Evolutionary conservation across 805 yeast species (phyloP).

Genomic region (Ascoidea asiatica): DNA sequence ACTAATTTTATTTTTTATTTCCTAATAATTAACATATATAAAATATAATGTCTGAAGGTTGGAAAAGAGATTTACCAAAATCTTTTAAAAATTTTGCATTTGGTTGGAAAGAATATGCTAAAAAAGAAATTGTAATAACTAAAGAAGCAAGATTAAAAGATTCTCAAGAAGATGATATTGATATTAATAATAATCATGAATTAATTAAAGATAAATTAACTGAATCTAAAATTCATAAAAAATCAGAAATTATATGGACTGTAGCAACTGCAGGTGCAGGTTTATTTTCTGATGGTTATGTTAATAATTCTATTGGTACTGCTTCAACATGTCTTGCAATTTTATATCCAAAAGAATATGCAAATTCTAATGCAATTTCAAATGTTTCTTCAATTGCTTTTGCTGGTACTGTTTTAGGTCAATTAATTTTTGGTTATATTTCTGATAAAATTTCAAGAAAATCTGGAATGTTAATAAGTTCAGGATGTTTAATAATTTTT

Average conservation of each 20-base stretch:
- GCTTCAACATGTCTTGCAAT: slow-evolving; percentile 56
- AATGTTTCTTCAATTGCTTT: slow-evolving; percentile 83
- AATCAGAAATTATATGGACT: slow-evolving; percentile 33
- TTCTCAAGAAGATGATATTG: slow-evolving; percentile 13
- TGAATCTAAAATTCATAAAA: slow-evolving; percentile 11
- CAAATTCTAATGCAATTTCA: slow-evolving; percentile 53
- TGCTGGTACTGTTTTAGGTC: slow-evolving; percentile 86
- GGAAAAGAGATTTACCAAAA: slow-evolving; percentile 43
- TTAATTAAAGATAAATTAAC: neutral
- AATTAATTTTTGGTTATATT: slow-evolving; percentile 64
- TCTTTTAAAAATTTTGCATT: slow-evolving; percentile 22
- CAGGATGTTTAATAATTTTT: slow-evolving; percentile 60
- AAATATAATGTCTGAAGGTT: too few relatives aligned
- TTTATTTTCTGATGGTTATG: slow-evolving; percentile 85
- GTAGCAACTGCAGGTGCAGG: slow-evolving; percentile 85
- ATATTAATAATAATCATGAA: slow-evolving; percentile 11
- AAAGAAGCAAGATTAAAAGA: slow-evolving; percentile 16
- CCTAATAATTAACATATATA: too few relatives aligned
- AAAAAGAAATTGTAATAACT: slow-evolving; percentile 24
- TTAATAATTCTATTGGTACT: slow-evolving; percentile 72
- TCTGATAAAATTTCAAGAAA: slow-evolving; percentile 76
- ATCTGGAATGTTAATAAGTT: slow-evolving; percentile 70
- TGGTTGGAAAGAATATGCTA: slow-evolving; percentile 29
- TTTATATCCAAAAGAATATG: slow-evolving; percentile 53
- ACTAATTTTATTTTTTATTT: too few relatives aligned